These are phyloP conservation scores for Fusarium sp. DNA, from an alignment of 2,329 filamentous ascomycete genomes.

Conservation along the genomic window DNA sequence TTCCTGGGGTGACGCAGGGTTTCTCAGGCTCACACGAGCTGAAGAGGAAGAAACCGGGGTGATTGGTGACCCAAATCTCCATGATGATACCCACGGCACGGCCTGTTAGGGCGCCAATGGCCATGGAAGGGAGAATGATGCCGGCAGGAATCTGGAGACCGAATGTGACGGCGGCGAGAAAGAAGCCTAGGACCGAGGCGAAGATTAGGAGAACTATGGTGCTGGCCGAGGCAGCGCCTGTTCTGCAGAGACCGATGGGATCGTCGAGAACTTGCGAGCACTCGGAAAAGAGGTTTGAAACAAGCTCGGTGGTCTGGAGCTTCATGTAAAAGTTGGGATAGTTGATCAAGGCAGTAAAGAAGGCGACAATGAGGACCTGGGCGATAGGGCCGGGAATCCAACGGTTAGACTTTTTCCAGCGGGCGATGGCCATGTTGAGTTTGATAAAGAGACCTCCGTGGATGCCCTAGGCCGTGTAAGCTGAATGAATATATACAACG, in stretches of 20 bases:
- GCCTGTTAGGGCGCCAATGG: slow-evolving; percentile 89
- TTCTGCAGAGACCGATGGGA: slow-evolving; percentile 89
- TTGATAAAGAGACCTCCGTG: slow-evolving; percentile 97
- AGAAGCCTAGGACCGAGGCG: slow-evolving; percentile 83
- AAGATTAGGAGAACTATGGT: slow-evolving; percentile 85
- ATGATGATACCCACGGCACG: slow-evolving; percentile 89
- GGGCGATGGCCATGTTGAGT: slow-evolving; percentile 85
- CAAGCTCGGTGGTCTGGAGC: slow-evolving; percentile 88
- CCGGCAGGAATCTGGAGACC: slow-evolving; percentile 94
- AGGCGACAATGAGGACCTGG: slow-evolving; percentile 82
- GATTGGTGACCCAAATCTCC: slow-evolving; percentile 84
- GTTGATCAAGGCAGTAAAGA: slow-evolving; percentile 88
- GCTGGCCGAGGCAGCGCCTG: slow-evolving; percentile 80
- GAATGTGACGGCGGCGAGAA: slow-evolving; percentile 88
- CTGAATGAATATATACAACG: background rate
- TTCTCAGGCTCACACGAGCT: slow-evolving; percentile 83
- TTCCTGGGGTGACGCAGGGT: slow-evolving; percentile 90
- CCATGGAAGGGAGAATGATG: slow-evolving; percentile 95
- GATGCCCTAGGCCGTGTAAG: slow-evolving; percentile 66
- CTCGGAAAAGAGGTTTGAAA: slow-evolving; percentile 91
- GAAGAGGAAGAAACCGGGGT: slow-evolving; percentile 82
- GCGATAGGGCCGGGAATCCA: slow-evolving; percentile 77
- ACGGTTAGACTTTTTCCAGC: slow-evolving; percentile 75
- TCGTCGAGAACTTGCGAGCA: slow-evolving; percentile 85
- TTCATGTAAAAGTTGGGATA: slow-evolving; percentile 98